These are phyloP conservation scores for Cicer bijugum DNA, from an alignment of 306 rosid species.

Conservation along the genomic window DNA sequence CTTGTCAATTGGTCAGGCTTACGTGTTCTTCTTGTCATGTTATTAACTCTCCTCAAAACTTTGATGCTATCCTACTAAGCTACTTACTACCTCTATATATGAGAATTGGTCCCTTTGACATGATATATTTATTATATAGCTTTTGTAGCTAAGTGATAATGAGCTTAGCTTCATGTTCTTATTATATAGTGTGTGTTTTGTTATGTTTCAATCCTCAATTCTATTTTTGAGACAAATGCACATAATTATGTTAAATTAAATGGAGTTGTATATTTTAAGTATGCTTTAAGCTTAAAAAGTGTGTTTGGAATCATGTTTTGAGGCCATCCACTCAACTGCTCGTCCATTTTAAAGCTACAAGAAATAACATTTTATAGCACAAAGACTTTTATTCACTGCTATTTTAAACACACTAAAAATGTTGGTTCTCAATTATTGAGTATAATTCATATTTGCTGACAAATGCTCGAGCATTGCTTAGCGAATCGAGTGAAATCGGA, in stretches of 20 bases:
- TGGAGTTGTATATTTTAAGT: neutral
- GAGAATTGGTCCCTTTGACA: conserved; percentile 44
- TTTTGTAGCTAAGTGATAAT: conserved; percentile 8
- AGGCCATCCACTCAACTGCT: neutral
- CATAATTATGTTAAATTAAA: neutral
- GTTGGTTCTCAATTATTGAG: too few relatives aligned
- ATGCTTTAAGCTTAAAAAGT: neutral
- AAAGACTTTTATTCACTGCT: too few relatives aligned
- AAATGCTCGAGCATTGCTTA: too few relatives aligned
- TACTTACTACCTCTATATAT: neutral
- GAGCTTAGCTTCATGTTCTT: neutral
- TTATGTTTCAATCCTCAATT: neutral
- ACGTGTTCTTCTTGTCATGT: conserved; percentile 45
- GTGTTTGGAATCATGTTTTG: neutral
- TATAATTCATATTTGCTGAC: too few relatives aligned
- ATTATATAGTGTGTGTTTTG: neutral
- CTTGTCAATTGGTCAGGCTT: conserved; percentile 52
- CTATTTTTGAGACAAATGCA: neutral
- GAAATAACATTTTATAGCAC: too few relatives aligned
- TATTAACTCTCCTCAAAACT: conserved; percentile 26
- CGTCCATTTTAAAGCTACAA: too few relatives aligned
- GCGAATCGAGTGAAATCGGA: too few relatives aligned
- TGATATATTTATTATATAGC: conserved; percentile 3
- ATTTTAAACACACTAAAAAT: too few relatives aligned
- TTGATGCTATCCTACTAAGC: conserved; percentile 41